Conservation (phyloP, 2,329 filamentous ascomycete species). For the Elsinoe arachidis region DNA sequence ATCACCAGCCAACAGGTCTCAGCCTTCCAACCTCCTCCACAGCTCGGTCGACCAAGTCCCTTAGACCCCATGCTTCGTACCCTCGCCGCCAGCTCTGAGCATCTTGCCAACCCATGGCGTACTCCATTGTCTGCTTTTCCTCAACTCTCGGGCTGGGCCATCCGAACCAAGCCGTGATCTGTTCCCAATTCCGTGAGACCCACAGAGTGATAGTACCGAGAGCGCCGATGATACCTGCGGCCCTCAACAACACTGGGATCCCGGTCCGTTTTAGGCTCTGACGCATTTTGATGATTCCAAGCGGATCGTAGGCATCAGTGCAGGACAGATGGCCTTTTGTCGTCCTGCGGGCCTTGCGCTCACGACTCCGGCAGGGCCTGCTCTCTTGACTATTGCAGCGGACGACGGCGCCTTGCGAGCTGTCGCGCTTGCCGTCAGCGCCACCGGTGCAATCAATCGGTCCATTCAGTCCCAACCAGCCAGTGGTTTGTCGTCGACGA, state of each 20-base stretch:
- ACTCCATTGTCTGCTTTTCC: neutral
- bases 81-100: neutral
- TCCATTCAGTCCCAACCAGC: conserved; percentile 51
- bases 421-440: conserved; percentile 32
- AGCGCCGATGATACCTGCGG: conserved; percentile 13
- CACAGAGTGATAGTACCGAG: conserved; percentile 14
- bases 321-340: conserved; percentile 18
- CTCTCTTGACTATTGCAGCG: conserved; percentile 17
- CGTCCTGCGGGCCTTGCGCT: conserved; percentile 20
- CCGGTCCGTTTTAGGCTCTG: conserved; percentile 17
- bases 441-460: conserved; percentile 53
- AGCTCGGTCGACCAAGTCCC: conserved; percentile 8
- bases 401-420: neutral
- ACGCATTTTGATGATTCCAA: conserved; percentile 65
- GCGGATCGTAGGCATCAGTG: conserved; percentile 59
- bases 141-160: neutral
- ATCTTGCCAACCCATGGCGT: conserved; percentile 1
- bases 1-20: neutral
- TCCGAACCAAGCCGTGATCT: neutral
- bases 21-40: conserved; percentile 7
- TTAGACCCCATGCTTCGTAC: conserved; percentile 10
- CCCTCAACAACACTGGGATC: conserved; percentile 9
- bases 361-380: conserved; percentile 19
- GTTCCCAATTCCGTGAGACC: conserved; percentile 14
- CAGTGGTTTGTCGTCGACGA: conserved; percentile 60